Base-by-base conservation (phyloP, 805 yeast genomes). In the Blastobotrys attinorum region DNA sequence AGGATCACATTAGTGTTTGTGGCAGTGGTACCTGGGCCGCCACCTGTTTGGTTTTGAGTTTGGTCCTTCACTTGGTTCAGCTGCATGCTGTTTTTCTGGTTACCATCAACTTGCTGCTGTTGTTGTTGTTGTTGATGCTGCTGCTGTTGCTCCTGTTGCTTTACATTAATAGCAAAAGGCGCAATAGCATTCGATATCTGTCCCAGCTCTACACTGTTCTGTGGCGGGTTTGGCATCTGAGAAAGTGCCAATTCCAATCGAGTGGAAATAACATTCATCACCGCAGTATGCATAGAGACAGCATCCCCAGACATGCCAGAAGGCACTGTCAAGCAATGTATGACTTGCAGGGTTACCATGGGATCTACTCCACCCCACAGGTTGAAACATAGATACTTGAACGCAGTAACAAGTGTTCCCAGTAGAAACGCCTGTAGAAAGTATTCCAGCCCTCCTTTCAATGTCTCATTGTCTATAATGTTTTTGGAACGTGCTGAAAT, bases 361-460 rank as follows among this genome's bases (percentile, higher is more conserved):
- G 59, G 51, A 29, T 60, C 64, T 15, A 57, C 23, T 15, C 25
- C 43, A 25, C 58, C 54, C 61, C 65, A 64, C 3, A 77, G 57
- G 39, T 68, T 69, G 18, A 67, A 61, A 39, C 66, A 66, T 20
- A 64, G 63, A 75, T 72, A 82, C 51, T 53, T 75, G 59, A 76
- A 55, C 2, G 79, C 72, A n/a, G 76, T 74, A 4, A 75, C 63
- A 27, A 79, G 56, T 10, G 81, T 73, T 5, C 74, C 67, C 1
- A 83, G 67, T 50, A 90, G 67, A 49, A 85, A 83, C 2, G 86
- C 83, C 55, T 89, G 96, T 37, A 83, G 68, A 52, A 90, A 83
- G 55, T 89, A 87, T 55, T 89, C 97, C 29, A 90, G 67, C 0
- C 96, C 97, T 44, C 83, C 84, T 39, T 71, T 72, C 33, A 87